phyloP scores from a whole-genome alignment of 805 yeast genomes.

The Jamesozyma jinghongensis region DNA sequence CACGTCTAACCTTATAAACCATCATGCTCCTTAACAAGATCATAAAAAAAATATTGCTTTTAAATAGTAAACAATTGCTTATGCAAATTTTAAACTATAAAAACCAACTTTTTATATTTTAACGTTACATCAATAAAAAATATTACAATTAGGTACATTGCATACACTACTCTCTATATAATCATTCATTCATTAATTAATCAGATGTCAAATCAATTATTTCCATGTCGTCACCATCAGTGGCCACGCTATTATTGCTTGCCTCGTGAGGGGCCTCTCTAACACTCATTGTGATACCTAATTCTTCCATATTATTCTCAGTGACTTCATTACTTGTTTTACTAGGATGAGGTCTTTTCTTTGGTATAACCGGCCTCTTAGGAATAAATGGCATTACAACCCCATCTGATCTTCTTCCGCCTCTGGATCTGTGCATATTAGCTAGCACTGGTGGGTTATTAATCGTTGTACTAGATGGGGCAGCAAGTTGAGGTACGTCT shows the following conservation, averaged over 20 bases:
- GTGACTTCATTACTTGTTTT: background rate
- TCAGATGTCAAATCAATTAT: slow-evolving; percentile 12
- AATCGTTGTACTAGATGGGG: background rate
- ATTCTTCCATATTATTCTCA: background rate
- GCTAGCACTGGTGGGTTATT: background rate
- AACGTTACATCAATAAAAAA: background rate
- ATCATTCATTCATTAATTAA: background rate
- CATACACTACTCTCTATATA: background rate
- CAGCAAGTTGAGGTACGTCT: background rate
- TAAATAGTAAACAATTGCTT: too few relatives aligned
- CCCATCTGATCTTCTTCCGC: slow-evolving; percentile 3
- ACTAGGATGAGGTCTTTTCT: slow-evolving; percentile 17
- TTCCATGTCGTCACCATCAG: slow-evolving; percentile 1
- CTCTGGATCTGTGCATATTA: background rate
- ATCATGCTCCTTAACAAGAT: too few relatives aligned
- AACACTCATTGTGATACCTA: slow-evolving; percentile 2
- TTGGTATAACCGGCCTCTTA: slow-evolving; percentile 22
- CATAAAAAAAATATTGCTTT: too few relatives aligned
- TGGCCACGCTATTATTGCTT: background rate
- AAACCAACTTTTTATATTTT: too few relatives aligned
- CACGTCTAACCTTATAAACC: too few relatives aligned
- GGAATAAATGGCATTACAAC: slow-evolving; percentile 28
- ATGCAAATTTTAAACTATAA: too few relatives aligned
- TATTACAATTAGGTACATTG: too few relatives aligned
- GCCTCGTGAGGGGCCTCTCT: background rate